Conservation (phyloP, 371 early-diverging fungal genomes). For the Rhizomucor pusillus region DNA sequence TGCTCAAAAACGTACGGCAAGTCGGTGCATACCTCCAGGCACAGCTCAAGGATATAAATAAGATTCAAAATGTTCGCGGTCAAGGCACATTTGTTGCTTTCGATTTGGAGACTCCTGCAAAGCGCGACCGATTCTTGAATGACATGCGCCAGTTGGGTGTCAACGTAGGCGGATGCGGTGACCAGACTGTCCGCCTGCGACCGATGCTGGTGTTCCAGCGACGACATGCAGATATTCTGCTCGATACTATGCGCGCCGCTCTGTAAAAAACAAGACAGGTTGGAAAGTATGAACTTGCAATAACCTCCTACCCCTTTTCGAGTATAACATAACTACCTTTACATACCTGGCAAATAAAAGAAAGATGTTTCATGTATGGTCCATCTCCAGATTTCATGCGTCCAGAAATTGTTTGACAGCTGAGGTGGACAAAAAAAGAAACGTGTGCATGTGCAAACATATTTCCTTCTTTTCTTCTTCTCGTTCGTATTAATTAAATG, state of each 20-base stretch:
- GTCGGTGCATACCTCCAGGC: constrained; percentile 55
- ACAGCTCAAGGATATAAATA: constrained; percentile 26
- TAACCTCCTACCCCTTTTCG: no score
- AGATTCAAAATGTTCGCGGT: constrained; percentile 55
- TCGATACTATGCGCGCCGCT: constrained; percentile 54
- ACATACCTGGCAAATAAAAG: no score
- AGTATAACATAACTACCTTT: no score
- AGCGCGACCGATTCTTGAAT: constrained; percentile 52
- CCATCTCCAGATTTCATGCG: no score
- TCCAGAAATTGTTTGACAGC: no score
- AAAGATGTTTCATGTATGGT: no score
- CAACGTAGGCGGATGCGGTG: constrained; percentile 73
- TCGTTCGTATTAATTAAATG: no score
- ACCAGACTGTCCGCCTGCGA: constrained; percentile 60
- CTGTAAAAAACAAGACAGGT: constrained; percentile 14
- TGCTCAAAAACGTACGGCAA: constrained; percentile 52
- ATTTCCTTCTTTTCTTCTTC: no score
- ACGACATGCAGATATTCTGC: constrained; percentile 68
- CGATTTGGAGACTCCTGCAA: constrained; percentile 50
- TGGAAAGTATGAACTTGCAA: no score
- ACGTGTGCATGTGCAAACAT: no score
- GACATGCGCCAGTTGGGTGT: constrained; percentile 66
- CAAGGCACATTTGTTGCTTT: constrained; percentile 72
- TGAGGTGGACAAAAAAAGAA: no score
- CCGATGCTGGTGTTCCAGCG: constrained; percentile 74